A percentile compares a stretch with the other conserved stretches of the same genome.
These are phyloP conservation scores for Mucor mucedo DNA, from an alignment of 371 early-diverging fungal species.

Conservation along the genomic window DNA sequence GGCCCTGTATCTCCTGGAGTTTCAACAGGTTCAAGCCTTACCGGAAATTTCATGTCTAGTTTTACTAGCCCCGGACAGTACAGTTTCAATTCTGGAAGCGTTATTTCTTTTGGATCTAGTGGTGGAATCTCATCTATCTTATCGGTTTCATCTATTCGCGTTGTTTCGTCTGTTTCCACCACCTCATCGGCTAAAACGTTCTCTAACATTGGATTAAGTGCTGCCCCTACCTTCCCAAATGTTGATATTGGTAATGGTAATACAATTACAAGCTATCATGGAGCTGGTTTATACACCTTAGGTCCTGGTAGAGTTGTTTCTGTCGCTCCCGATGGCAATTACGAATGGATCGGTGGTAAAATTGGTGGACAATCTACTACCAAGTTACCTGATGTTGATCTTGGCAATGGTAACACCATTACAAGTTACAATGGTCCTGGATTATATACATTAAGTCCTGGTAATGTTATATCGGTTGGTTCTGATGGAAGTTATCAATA, in stretches of 20 bases:
- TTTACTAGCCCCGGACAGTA: not conserved
- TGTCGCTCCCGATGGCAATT: not conserved
- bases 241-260: too few species aligned
- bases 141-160: not conserved
- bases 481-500: not conserved
- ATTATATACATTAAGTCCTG: not conserved
- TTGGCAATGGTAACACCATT: not conserved
- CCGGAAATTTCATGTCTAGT: not conserved
- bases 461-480: not conserved
- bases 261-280: slow-evolving; percentile 6
- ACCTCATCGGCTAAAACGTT: not conserved
- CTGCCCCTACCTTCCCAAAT: not conserved
- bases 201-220: not conserved
- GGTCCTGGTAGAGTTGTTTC: slow-evolving; percentile 13
- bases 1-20: too few species aligned
- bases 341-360: not conserved
- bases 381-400: not conserved
- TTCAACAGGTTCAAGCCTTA: too few species aligned
- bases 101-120: not conserved
- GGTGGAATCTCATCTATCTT: not conserved
- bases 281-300: slow-evolving; percentile 8
- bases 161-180: not conserved
- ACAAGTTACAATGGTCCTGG: slow-evolving; percentile 10
- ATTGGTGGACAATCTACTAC: not conserved
- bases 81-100: slow-evolving; percentile 2